Evolutionary conservation across 257 asterid species (phyloP).

Genomic region (Plantago elongata): DNA sequence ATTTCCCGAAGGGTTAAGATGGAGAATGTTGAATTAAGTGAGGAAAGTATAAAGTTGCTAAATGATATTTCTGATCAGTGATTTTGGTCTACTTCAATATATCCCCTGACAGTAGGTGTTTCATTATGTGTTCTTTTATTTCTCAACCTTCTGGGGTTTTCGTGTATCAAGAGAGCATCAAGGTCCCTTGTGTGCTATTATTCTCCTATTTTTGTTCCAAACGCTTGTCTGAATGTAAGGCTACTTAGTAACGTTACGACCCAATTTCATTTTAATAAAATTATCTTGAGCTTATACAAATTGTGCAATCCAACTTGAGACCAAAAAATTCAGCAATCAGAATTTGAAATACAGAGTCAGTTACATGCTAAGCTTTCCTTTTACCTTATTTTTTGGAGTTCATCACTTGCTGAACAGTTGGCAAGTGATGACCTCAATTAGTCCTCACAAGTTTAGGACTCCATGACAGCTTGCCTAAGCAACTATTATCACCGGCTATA

Average conservation of each 20-base stretch:
- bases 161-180: too few relatives aligned
- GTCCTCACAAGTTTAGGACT: slow-evolving; percentile 40
- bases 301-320: not conserved
- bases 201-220: not conserved
- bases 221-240: slow-evolving; percentile 6
- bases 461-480: slow-evolving; percentile 48
- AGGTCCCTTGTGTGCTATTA: too few relatives aligned
- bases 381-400: not conserved
- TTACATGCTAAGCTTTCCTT: not conserved
- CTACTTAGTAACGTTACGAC: not conserved
- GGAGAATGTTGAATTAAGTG: slow-evolving; percentile 79
- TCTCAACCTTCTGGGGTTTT: too few relatives aligned
- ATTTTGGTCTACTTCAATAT: not conserved
- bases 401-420: not conserved
- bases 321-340: not conserved
- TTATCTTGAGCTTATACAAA: too few relatives aligned
- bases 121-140: too few relatives aligned
- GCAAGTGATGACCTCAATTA: slow-evolving; percentile 10
- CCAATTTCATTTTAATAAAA: too few relatives aligned
- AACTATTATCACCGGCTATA: slow-evolving; percentile 39
- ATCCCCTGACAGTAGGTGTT: too few relatives aligned
- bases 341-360: slow-evolving; percentile 7
- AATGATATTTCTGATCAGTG: slow-evolving; percentile 51
- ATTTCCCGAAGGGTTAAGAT: slow-evolving; percentile 70
- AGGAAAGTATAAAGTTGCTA: slow-evolving; percentile 58